Base-by-base conservation (phyloP, 148 eudicot genomes). In the Rhododendron molle region DNA sequence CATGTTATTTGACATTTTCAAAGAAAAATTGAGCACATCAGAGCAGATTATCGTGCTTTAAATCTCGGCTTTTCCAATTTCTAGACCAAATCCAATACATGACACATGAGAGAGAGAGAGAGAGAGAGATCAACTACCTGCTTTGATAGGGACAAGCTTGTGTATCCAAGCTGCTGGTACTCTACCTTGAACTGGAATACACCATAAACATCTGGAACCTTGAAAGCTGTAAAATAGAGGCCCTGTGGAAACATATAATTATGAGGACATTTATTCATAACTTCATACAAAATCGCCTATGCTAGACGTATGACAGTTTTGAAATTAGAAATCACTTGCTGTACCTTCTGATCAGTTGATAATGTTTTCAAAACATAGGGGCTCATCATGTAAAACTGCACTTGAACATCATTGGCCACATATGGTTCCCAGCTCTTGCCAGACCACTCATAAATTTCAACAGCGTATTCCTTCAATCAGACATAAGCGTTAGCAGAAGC, bases 141-240 rank as follows among this genome's bases (percentile, higher is more conserved):
- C 83, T 96, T 96, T 80, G 99, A 86, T 28, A 95, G 94, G 50
- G 98, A 94, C 87, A 96, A 85, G 88, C 95, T 95, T 76, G 97
- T 95, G 88, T 95, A 96, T 87, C 99, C 99, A 84, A 96, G 96
- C 89, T 91, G 93, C 89, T 94, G 92, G 87, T 96, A 95, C 89
- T 96, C 99, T 85, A 96, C 90, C 92, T 96, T 96, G 89, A 96
- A 95, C 91, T 95, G 96, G 92, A 96, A 95, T 86, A 96, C 99
- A 72, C 99, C 99, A 91, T 96, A 96, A 60, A 93, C 97, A 91
- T 96, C 99, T 86, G 98, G 97, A 58, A 95, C 99, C 90, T 95
- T 96, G 65, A 96, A 94, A 40, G 97, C 89, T 40, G 97, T 90
- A 84, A 89, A 56, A 86, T 93, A 96, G 20, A 89, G 90, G 52